Conservation (phyloP, 192 early-diverging fungal genomes). For the Haplosporangium gracile region DNA sequence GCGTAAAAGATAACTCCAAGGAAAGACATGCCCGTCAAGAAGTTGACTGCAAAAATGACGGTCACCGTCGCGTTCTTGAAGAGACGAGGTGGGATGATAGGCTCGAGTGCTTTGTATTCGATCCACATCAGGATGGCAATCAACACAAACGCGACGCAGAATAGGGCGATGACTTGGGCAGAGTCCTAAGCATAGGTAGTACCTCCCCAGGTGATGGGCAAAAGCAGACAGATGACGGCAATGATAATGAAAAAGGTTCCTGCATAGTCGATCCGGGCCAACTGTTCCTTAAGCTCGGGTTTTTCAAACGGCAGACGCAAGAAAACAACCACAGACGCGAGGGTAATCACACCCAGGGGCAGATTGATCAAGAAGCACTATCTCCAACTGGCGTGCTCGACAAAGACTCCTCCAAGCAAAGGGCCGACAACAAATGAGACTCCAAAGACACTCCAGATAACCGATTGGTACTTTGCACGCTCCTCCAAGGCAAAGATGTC, state of each 20-base stretch:
- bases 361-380: constrained; percentile 91
- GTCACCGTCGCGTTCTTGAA: constrained; percentile 73
- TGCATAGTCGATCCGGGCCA: constrained; percentile 75
- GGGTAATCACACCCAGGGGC: constrained; percentile 79
- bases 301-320: constrained; percentile 70
- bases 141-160: constrained; percentile 62
- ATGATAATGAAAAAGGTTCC: constrained; percentile 66
- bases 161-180: constrained; percentile 68
- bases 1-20: constrained; percentile 80
- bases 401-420: constrained; percentile 88
- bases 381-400: constrained; percentile 74
- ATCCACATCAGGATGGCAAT: constrained; percentile 70
- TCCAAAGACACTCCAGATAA: constrained; percentile 85
- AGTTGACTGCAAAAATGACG: constrained; percentile 69
- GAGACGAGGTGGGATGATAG: constrained; percentile 78
- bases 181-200: constrained; percentile 76
- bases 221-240: constrained; percentile 71
- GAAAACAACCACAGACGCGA: constrained; percentile 67
- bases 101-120: constrained; percentile 76
- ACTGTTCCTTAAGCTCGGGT: constrained; percentile 69
- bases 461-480: constrained; percentile 89
- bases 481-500: constrained; percentile 90
- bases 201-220: constrained; percentile 84
- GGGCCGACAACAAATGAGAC: constrained; percentile 86
- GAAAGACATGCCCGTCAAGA: constrained; percentile 75